Base-by-base conservation (phyloP, 148 eudicot species). In the Cornus kousa region DNA sequence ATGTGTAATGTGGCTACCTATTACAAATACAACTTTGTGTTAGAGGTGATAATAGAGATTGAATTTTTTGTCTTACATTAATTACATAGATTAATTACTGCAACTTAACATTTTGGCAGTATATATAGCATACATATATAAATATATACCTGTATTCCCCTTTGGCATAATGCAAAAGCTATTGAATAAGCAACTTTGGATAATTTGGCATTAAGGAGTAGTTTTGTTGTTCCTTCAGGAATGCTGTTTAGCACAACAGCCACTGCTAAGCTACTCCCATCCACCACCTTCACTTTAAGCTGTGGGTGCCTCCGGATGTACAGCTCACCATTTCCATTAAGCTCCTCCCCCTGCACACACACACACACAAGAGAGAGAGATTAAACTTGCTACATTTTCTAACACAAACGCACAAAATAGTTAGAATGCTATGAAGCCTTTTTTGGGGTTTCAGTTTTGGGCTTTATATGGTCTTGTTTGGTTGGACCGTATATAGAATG, bases 1-100 rank as follows among this genome's bases (percentile, higher is more conserved):
- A 83, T 82, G 4, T 48, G 70, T 2, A 81, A 78, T 12, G 82
- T 40, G 22, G 70, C 68, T 53, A 92, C 96, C 96, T 91, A 55
- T 22, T 3, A 62, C 23, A 62, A 17, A 19, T 14, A 2, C 22
- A 62, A 43, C 10, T 43, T 4, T 6, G 37, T 6, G 48, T 43
- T 43, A 4, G 48, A 43, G 43, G 7, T 39, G 43, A 55, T 55
- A 55, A 55, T 10, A 0, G 8, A 55, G 19, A 55, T 55, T 55
- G 16, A 55, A 55, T 55, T 55, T 55, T 55, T 55, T 55, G 60
- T 55, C 19, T 57, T 1, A 14, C 17, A 13, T 19, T 5, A 53
- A 0, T 2, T 62, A 62, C 11, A 17, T 19, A 4, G 9, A n/a
- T 62, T 62, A 6, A 4, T 14, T 60, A 8, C 65, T 28, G 28